Conservation (phyloP, 2,329 filamentous ascomycete species). For the Cercospora zeae-maydis region DNA sequence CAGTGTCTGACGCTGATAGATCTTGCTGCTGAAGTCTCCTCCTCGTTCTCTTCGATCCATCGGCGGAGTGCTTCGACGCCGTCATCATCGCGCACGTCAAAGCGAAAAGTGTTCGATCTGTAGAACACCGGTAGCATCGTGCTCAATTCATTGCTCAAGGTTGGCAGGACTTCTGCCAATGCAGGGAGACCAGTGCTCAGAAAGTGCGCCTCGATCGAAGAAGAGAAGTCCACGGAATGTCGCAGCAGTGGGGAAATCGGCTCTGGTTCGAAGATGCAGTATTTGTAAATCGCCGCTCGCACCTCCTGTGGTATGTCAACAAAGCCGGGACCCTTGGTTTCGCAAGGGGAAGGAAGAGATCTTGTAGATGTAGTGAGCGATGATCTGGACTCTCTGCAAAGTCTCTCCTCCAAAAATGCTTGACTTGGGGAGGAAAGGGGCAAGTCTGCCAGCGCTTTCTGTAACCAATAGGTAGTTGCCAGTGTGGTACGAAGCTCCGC, state of each 20-base stretch:
- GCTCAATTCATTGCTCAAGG: not conserved
- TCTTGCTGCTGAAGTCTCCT: slow-evolving; percentile 14
- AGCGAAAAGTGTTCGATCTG: slow-evolving; percentile 18
- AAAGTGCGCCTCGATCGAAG: not conserved
- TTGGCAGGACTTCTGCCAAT: slow-evolving; percentile 6
- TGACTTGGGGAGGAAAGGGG: slow-evolving; percentile 14
- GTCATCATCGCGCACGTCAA: slow-evolving; percentile 17
- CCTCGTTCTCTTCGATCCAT: slow-evolving; percentile 16
- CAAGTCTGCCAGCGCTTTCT: slow-evolving; percentile 13
- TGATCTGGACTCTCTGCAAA: slow-evolving; percentile 12
- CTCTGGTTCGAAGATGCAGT: slow-evolving; percentile 5
- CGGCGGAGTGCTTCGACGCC: slow-evolving; percentile 2
- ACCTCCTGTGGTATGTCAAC: slow-evolving; percentile 14
- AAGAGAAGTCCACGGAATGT: not conserved
- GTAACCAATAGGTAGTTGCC: slow-evolving; percentile 21
- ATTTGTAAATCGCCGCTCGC: slow-evolving; percentile 17
- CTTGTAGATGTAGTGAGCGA: slow-evolving; percentile 1
- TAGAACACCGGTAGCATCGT: slow-evolving; percentile 10
- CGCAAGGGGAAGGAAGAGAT: not conserved
- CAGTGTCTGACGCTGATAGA: slow-evolving; percentile 18
- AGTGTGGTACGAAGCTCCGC: slow-evolving; percentile 18
- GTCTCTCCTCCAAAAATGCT: slow-evolving; percentile 2
- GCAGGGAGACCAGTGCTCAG: slow-evolving; percentile 14
- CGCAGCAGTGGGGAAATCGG: slow-evolving; percentile 8
- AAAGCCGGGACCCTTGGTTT: not conserved